Base-by-base conservation (phyloP, 768 basidiomycete genomes). In the Ramaria sp. region DNA sequence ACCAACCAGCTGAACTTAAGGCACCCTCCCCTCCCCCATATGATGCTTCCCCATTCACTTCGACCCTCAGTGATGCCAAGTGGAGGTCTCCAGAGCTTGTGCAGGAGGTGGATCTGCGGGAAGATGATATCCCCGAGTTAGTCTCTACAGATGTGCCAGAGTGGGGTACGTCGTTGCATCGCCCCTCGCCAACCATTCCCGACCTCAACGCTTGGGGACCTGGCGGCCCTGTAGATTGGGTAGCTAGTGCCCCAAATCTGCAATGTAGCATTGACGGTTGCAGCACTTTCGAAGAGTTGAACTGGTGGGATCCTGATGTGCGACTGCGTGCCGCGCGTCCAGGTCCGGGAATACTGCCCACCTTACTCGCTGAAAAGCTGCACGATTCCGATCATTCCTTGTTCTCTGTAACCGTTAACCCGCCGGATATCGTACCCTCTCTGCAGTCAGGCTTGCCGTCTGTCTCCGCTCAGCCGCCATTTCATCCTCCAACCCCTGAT, bases 381-480 rank as follows among this genome's bases (percentile, higher is more conserved):
- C 88, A 90, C 66, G 75, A 88, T 63, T 73, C 86, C 7, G 80
- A 87, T 42, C 88, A 90, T 66, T 78, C 80, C 7, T 69, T 91
- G 27, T 87, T 78, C 68, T 81, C 78, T 9, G 81, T 89, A 33
- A 78, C 71, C 59, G 73, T 70, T 24, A 66, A 63, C 51, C 51
- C 65, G 1, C 72, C 75, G 39, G 60, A 59, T 71, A 71, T 59
- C 37, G 67, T 33, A 68, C 59, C 54, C 19, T 4, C 37, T 15
- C 68, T 64, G 2, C 42, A 3, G 5, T 70, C 59, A 63, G 64
- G 51, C 51, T 63, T 3, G 65, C 70, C 9, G 30, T 48, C 63
- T 22, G 59, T 4, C 59, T 62, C 33, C 41, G 53, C 9, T 54
- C 69, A 48, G 7, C 31, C 24, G 62, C 69, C n/a, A 64, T 72